These are phyloP conservation scores for Exophiala bonariae DNA, from an alignment of 2,329 filamentous ascomycete species.

Conservation along the genomic window DNA sequence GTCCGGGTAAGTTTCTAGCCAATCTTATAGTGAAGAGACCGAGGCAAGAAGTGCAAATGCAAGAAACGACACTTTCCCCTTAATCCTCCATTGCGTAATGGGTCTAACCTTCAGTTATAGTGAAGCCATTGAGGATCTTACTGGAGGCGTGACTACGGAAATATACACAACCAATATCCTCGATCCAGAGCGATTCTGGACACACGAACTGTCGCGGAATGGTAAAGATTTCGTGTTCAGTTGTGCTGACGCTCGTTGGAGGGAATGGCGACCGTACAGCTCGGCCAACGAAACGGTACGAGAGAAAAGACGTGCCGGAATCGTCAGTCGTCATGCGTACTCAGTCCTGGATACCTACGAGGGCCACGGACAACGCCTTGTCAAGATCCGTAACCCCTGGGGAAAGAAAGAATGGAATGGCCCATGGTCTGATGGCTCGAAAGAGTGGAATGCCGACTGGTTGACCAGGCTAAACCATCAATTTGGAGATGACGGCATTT, in stretches of 20 bases:
- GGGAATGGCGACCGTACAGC: conserved; percentile 26
- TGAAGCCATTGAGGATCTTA: conserved; percentile 60
- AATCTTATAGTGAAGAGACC: too few relatives aligned
- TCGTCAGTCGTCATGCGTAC: conserved; percentile 55
- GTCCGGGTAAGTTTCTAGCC: conserved; percentile 56
- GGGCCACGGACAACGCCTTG: conserved; percentile 61
- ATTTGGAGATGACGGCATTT: conserved; percentile 73
- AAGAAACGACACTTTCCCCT: neutral
- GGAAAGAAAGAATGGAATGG: conserved; percentile 80
- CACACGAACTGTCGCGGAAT: conserved; percentile 74
- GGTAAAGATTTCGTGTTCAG: conserved; percentile 70
- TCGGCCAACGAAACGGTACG: conserved; percentile 28
- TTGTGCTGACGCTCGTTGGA: conserved; percentile 45
- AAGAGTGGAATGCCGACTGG: conserved; percentile 82
- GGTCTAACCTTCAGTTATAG: conserved; percentile 28
- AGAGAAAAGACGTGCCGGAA: conserved; percentile 42
- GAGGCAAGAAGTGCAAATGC: too few relatives aligned
- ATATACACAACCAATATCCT: conserved; percentile 48
- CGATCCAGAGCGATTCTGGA: conserved; percentile 79
- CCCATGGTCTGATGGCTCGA: conserved; percentile 78
- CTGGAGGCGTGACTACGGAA: conserved; percentile 52
- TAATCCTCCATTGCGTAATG: neutral
- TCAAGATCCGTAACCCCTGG: conserved; percentile 71
- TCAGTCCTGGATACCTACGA: conserved; percentile 62
- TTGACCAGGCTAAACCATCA: conserved; percentile 70